phyloP scores from a whole-genome alignment of 257 asterid genomes.

The Petrea volubilis region DNA sequence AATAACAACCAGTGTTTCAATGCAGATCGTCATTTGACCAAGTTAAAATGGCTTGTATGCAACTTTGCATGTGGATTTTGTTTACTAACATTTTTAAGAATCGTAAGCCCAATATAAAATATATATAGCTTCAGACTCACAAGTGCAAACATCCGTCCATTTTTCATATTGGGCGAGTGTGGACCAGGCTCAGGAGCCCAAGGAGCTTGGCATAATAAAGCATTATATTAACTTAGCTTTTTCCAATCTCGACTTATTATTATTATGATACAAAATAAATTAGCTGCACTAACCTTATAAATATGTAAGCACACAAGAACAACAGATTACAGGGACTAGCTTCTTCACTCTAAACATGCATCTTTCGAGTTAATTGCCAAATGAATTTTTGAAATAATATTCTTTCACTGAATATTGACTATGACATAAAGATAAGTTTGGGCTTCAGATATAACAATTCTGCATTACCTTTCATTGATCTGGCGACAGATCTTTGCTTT shows the following conservation, averaged over 20 bases:
- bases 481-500: neutral
- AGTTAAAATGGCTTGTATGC: neutral
- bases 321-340: neutral
- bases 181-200: neutral
- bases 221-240: neutral
- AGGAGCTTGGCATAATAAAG: neutral
- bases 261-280: neutral
- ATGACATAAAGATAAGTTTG: neutral
- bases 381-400: neutral
- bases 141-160: neutral
- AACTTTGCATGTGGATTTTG: neutral
- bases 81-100: neutral
- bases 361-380: neutral
- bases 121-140: neutral
- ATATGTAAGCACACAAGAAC: neutral
- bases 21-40: conserved; percentile 1
- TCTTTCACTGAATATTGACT: neutral
- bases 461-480: too few species aligned
- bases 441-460: neutral
- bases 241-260: neutral
- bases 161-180: neutral
- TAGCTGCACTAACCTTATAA: neutral
- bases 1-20: neutral
- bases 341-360: neutral
- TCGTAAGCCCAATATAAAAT: neutral